Percentiles rank a stretch among this genome's conserved stretches.
Evolutionary conservation across 2,329 filamentous ascomycete genomes (phyloP).

Genomic region (Stemphylium lycopersici): DNA sequence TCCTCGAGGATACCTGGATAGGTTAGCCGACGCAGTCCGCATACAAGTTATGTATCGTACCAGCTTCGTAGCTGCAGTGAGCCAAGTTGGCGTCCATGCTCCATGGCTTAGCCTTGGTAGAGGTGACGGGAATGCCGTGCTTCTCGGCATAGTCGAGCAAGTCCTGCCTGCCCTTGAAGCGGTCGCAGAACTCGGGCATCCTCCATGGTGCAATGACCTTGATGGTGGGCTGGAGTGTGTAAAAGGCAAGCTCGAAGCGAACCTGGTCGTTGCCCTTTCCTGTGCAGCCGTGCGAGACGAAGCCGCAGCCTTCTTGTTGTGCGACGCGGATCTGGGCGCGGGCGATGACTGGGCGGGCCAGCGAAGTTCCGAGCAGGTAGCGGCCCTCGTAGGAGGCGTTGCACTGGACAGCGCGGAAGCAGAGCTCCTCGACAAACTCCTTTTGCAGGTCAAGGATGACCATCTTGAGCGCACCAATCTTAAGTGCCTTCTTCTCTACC

Average conservation of each 20-base stretch:
- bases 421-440: slow-evolving; percentile 81
- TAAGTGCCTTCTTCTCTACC: slow-evolving; percentile 74
- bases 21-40: background rate
- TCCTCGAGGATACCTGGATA: slow-evolving; percentile 65
- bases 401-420: slow-evolving; percentile 79
- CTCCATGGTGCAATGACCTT: slow-evolving; percentile 79
- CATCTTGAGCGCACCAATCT: slow-evolving; percentile 71
- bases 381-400: slow-evolving; percentile 64
- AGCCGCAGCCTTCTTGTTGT: slow-evolving; percentile 64
- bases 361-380: slow-evolving; percentile 60
- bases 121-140: slow-evolving; percentile 72
- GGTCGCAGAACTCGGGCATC: slow-evolving; percentile 70
- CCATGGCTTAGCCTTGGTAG: slow-evolving; percentile 70
- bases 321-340: slow-evolving; percentile 69
- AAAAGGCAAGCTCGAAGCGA: slow-evolving; percentile 68
- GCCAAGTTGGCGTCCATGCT: slow-evolving; percentile 69
- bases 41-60: slow-evolving; percentile 38
- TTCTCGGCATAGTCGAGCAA: slow-evolving; percentile 73
- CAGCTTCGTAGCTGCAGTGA: slow-evolving; percentile 81
- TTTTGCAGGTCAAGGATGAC: slow-evolving; percentile 68
- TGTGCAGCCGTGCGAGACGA: slow-evolving; percentile 56
- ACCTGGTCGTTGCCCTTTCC: slow-evolving; percentile 67
- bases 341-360: slow-evolving; percentile 74
- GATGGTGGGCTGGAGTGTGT: slow-evolving; percentile 67
- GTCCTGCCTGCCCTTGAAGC: slow-evolving; percentile 73